Percentiles rank a stretch among this genome's conserved stretches.
Conservation (phyloP, 1,284 basidiomycete genomes). For the Chalciporus sp. region DNA sequence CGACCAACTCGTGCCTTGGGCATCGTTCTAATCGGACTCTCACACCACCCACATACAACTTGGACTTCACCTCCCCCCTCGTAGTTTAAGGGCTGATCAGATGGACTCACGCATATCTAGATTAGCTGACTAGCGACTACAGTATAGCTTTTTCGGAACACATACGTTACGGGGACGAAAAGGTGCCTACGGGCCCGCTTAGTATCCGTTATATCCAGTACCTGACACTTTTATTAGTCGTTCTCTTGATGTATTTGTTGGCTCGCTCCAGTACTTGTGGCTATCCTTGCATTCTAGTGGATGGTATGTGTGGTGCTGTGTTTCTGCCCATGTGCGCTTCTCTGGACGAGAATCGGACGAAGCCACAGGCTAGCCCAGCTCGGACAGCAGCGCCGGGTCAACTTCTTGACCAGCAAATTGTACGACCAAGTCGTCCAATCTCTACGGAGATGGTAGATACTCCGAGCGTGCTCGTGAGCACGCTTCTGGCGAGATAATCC, state of each 20-base stretch:
- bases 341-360: too few species aligned
- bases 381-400: too few species aligned
- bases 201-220: constrained; percentile 1
- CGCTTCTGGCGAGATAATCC: too few species aligned
- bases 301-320: too few species aligned
- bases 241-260: constrained; percentile 23
- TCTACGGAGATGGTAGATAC: too few species aligned
- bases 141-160: neutral
- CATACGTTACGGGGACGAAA: constrained; percentile 13
- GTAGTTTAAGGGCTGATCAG: neutral
- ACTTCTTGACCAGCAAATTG: too few species aligned
- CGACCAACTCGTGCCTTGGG: constrained; percentile 11
- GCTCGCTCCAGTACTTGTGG: neutral
- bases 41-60: neutral
- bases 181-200: constrained; percentile 5
- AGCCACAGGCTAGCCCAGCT: too few species aligned
- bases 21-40: constrained; percentile 15
- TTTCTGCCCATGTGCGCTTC: neutral
- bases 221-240: constrained; percentile 11
- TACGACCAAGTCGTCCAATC: too few species aligned
- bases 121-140: neutral
- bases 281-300: neutral
- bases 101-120: neutral
- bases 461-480: too few species aligned
- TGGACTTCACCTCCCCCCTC: neutral